phyloP scores from a whole-genome alignment of 2,329 filamentous ascomycete genomes.

The Orbilia javanica region DNA sequence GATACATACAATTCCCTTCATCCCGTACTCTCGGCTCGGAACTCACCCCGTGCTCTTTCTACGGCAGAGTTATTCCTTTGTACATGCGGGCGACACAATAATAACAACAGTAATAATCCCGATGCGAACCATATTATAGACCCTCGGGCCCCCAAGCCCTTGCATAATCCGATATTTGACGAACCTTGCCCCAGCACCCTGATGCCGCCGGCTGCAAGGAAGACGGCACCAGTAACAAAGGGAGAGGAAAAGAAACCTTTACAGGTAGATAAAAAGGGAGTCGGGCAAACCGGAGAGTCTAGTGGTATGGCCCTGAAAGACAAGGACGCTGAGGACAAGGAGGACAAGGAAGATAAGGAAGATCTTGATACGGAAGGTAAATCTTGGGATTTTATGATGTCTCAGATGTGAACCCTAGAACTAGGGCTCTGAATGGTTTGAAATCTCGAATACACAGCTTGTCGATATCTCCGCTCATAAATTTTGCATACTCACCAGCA shows the following conservation, averaged over 20 bases:
- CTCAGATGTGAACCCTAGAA: slow-evolving; percentile 40
- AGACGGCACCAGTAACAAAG: not conserved
- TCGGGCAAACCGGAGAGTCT: not conserved
- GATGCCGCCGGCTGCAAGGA: not conserved
- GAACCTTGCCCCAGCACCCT: slow-evolving; percentile 7
- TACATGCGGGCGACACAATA: slow-evolving; percentile 49
- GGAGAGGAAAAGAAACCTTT: not conserved
- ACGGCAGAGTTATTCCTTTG: slow-evolving; percentile 55
- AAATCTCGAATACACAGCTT: not conserved
- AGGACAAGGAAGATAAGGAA: slow-evolving; percentile 32
- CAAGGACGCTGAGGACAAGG: not conserved
- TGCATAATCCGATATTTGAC: slow-evolving; percentile 1
- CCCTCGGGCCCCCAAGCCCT: slow-evolving; percentile 1
- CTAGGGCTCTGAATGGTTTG: not conserved
- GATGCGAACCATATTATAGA: slow-evolving; percentile 6
- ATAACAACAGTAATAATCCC: not conserved
- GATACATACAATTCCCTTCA: slow-evolving; percentile 44
- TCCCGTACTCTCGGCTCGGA: slow-evolving; percentile 28
- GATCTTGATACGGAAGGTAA: slow-evolving; percentile 46
- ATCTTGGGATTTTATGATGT: slow-evolving; percentile 58
- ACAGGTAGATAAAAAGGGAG: not conserved
- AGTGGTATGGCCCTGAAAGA: not conserved
- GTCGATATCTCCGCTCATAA: not conserved
- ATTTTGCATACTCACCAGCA: too few relatives aligned
- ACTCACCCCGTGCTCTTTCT: slow-evolving; percentile 32